Evolutionary conservation across 192 early-diverging fungal species (phyloP), one percentile per base, ranked within the genome.

Genomic region (Entomortierella lignicola): DNA sequence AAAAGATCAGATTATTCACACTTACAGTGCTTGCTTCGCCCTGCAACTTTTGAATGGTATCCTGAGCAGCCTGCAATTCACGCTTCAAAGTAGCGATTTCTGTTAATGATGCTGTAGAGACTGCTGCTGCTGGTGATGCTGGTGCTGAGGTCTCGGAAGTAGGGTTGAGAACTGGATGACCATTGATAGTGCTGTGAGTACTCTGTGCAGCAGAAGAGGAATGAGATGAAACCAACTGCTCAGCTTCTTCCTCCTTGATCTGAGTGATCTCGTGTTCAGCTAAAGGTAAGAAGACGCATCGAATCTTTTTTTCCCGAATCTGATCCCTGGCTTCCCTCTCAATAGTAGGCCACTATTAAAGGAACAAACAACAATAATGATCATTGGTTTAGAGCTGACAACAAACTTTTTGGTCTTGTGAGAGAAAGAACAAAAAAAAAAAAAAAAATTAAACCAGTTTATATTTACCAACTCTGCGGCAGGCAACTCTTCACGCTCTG

Each of bases 221-320:
- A 59, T 47, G 53, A 65, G 60, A 57, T 55, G 39, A 48, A 69
- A 21, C 18, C 57, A 13, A 43, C 27, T 63, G 68, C 52, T 68
- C 56, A 23, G 18, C 37, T 1, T 72, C 82, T 56, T 72, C 71
- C 31, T 67, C 62, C 60, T 43, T 71, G 62, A 67, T 61, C 61
- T 63, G 67, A 23, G 51, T 52, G 42, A 63, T 58, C 31, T 63
- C 56, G 37, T 66, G 68, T 32, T 64, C 71, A 37, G 25, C n/a
- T 27, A 83, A 54, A 15, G 84, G 75, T 20, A 89, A 77, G 63
- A 85, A 89, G 17, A 85, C 84, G 56, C 91, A 92, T 50, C 88
- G 85, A 58, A 94, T 84, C 74, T 92, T 94, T 55, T 88, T 89
- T 72, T 94, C 89, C 56, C 81, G 84, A 62, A 92, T 91, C 30